Base-by-base conservation (phyloP, 129 eudicot species). In the Tagetes patula region DNA sequence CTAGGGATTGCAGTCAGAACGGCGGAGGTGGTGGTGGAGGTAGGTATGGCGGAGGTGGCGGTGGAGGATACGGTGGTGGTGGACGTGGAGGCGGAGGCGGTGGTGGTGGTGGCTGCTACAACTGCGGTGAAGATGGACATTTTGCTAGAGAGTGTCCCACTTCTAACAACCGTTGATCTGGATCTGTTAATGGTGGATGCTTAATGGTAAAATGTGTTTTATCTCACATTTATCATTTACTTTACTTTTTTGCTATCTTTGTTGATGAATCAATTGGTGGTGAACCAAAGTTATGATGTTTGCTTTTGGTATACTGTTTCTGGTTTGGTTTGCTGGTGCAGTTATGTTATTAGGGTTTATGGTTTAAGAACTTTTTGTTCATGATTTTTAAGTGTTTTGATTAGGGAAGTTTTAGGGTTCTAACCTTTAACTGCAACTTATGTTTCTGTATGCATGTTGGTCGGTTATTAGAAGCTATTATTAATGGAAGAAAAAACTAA, bases 71-170 rank as follows among this genome's bases (percentile, higher is more conserved):
- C 0, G 79, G 88, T 0, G 76, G 88, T 1, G 87, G 87, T 0
- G 76, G 84, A 0, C 78, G 89, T 0, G 89, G 90, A 0, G 90
- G 90, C 0, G 89, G 96, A 9, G 92, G 90, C 0, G 85, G 88
- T 1, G 86, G 96, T 12, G 92, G 90, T 0, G 85, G 88, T 1
- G 86, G 90, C 48, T 87, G 93, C 70, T 90, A 78, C 52, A 85
- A 80, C 77, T 90, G 96, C 41, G 96, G 96, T 8, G 96, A 82
- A 6, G 87, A 77, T 0, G 90, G 96, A 0, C 92, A 86, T 9
- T 90, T 90, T 48, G 87, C 96, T 0, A 79, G 95, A 2, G 97
- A 87, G 3, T 87, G 95, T 66, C 88, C 96, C 6, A 83, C 53
- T 36, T 32, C 82, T 37, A 76, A 63, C 71, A 79, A 70, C 71